Conservation (phyloP, 176 grass and related monocot species). For the Rhynchospora tenuis region DNA sequence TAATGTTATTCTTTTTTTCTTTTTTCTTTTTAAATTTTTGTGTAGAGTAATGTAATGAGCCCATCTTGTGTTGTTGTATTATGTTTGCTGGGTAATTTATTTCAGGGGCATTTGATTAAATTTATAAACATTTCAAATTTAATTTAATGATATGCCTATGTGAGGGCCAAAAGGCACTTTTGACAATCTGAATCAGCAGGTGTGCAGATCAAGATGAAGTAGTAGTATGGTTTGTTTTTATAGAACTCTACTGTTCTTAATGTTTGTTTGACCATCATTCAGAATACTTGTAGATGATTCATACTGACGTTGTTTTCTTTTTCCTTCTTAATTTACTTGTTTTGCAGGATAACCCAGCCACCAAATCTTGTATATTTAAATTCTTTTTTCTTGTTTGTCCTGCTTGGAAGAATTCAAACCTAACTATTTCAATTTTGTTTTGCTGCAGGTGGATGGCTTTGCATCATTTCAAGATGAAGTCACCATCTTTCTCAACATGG, state of each 20-base stretch:
- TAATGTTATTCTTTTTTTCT: slow-evolving; percentile 1
- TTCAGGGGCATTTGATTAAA: background rate
- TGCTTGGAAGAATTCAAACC: background rate
- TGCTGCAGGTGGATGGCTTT: slow-evolving; percentile 37
- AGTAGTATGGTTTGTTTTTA: slow-evolving; percentile 49
- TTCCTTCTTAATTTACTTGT: slow-evolving; percentile 42
- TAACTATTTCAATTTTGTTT: slow-evolving; percentile 24
- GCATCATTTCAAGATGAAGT: background rate
- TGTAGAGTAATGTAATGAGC: slow-evolving; percentile 2
- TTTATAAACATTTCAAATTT: background rate
- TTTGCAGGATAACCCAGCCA: slow-evolving; percentile 65
- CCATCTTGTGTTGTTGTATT: background rate
- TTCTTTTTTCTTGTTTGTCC: background rate
- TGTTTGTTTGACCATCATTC: slow-evolving; percentile 32
- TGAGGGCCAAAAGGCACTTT: background rate
- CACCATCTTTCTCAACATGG: background rate
- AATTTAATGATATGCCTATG: background rate
- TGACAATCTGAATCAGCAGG: slow-evolving; percentile 40
- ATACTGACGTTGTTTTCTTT: slow-evolving; percentile 26
- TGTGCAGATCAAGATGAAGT: slow-evolving; percentile 36
- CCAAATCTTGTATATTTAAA: slow-evolving; percentile 30
- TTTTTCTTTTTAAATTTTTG: slow-evolving; percentile 21
- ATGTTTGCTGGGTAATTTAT: slow-evolving; percentile 6
- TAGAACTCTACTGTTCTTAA: slow-evolving; percentile 29
- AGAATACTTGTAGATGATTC: slow-evolving; percentile 41